Conservation (phyloP, 768 basidiomycete genomes). For the Russula olivacea region DNA sequence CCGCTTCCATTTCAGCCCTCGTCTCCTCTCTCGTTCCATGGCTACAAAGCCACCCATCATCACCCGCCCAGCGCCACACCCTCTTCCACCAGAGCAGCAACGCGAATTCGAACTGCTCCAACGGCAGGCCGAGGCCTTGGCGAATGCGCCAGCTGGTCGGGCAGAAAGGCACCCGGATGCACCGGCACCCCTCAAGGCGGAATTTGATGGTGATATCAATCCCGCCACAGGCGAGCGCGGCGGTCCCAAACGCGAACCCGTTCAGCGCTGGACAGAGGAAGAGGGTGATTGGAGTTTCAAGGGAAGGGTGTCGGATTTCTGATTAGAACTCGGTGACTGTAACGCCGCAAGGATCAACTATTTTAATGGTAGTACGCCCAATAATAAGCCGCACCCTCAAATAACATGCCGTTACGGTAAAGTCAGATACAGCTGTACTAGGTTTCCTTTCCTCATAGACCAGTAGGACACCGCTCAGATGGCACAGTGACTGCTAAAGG, state of each 20-base stretch:
- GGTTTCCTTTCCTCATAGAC: neutral
- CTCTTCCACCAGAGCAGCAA: conserved; percentile 69
- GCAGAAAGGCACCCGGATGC: conserved; percentile 65
- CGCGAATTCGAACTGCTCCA: conserved; percentile 84
- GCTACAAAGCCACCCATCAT: conserved; percentile 33
- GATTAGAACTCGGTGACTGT: conserved; percentile 12
- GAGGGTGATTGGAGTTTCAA: conserved; percentile 88
- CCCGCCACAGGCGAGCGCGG: conserved; percentile 80
- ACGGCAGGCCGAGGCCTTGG: conserved; percentile 47
- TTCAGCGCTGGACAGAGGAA: conserved; percentile 48
- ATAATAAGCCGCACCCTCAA: too few relatives aligned
- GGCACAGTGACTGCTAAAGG: neutral
- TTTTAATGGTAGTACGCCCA: neutral
- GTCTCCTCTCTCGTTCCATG: conserved; percentile 12
- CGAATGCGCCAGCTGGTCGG: conserved; percentile 27
- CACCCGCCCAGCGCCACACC: conserved; percentile 63
- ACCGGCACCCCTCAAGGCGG: conserved; percentile 47
- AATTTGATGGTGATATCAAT: conserved; percentile 78
- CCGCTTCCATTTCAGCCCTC: neutral
- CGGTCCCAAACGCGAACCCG: conserved; percentile 83
- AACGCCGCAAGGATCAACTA: neutral
- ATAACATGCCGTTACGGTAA: too few relatives aligned
- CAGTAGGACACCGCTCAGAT: neutral
- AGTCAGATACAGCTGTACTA: neutral
- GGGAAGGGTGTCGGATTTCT: conserved; percentile 85